Conservation (phyloP, 805 yeast genomes). For the Metschnikowia lunata region DNA sequence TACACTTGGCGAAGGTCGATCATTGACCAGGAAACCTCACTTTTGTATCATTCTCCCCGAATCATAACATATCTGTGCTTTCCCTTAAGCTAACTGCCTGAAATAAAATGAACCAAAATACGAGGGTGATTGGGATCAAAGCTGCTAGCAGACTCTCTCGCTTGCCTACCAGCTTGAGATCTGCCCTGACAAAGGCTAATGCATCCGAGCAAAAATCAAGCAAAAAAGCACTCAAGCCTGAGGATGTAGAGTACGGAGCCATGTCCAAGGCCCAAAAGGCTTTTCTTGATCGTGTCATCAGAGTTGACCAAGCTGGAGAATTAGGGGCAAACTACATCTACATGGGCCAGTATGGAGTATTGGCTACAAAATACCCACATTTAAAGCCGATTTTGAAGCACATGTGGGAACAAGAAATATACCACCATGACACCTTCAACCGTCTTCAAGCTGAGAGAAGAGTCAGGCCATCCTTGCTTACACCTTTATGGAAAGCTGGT, state of each 20-base stretch:
- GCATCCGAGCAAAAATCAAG: not conserved
- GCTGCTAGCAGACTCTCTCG: too few species aligned
- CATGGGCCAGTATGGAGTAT: conserved; percentile 79
- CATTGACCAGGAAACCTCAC: too few species aligned
- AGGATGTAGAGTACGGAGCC: conserved; percentile 30
- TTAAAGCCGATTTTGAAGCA: conserved; percentile 78
- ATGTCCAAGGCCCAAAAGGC: conserved; percentile 58
- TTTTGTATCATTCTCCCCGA: too few species aligned
- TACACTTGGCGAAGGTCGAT: too few species aligned
- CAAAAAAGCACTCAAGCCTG: not conserved
- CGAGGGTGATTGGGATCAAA: too few species aligned
- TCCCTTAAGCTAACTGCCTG: too few species aligned
- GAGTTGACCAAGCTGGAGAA: conserved; percentile 98
- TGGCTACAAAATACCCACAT: conserved; percentile 66
- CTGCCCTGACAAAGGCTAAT: conserved; percentile 6
- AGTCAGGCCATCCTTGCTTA: conserved; percentile 85
- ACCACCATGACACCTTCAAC: conserved; percentile 85
- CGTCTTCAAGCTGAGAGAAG: conserved; percentile 67
- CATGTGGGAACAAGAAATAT: conserved; percentile 98
- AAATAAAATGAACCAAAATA: too few species aligned
- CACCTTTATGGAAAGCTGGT: conserved; percentile 92
- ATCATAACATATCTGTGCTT: too few species aligned
- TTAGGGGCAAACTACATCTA: conserved; percentile 93
- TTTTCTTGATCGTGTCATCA: conserved; percentile 64
- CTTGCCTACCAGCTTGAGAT: not conserved